A percentile compares a stretch with the other conserved stretches of the same genome.
Evolutionary conservation across 768 basidiomycete species (phyloP).

Genomic region (Xerocomellus chrysenteron): DNA sequence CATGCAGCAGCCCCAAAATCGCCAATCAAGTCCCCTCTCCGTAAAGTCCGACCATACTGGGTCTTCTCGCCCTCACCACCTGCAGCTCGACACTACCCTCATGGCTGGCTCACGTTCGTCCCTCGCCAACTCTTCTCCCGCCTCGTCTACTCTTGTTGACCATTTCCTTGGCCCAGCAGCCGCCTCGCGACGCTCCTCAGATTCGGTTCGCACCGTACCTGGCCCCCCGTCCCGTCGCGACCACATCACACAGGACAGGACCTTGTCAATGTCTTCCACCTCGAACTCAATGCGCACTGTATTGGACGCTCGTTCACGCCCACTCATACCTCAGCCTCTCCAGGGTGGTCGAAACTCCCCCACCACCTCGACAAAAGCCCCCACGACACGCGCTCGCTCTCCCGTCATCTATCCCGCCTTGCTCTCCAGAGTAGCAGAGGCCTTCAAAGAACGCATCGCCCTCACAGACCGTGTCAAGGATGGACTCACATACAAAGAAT

Average conservation of each 20-base stretch:
- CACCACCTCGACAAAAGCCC: constrained; percentile 35
- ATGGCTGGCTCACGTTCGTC: constrained; percentile 43
- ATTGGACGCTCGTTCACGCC: constrained; percentile 38
- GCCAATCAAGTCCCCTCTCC: constrained; percentile 39
- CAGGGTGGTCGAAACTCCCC: constrained; percentile 42
- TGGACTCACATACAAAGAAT: constrained; percentile 92
- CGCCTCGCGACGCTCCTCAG: constrained; percentile 60
- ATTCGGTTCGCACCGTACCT: constrained; percentile 64
- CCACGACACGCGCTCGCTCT: constrained; percentile 45
- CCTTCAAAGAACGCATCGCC: constrained; percentile 80
- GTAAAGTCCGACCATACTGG: constrained; percentile 39
- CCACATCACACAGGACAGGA: constrained; percentile 62
- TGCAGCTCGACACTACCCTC: constrained; percentile 58
- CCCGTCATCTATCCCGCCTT: constrained; percentile 94
- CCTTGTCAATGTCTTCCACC: constrained; percentile 76
- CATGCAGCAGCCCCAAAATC: constrained; percentile 27
- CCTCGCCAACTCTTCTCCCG: constrained; percentile 43
- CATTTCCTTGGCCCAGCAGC: constrained; percentile 20
- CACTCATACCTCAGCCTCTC: constrained; percentile 32
- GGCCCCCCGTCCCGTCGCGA: constrained; percentile 54
- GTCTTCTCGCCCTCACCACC: constrained; percentile 44
- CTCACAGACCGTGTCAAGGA: constrained; percentile 87
- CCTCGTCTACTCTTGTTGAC: constrained; percentile 42
- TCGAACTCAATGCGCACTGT: constrained; percentile 49
- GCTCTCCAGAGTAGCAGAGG: constrained; percentile 90